Percentiles rank a stretch among this genome's conserved stretches.
These are phyloP conservation scores for Mycena leptocephala DNA, from an alignment of 768 basidiomycete genomes.

Conservation along the genomic window DNA sequence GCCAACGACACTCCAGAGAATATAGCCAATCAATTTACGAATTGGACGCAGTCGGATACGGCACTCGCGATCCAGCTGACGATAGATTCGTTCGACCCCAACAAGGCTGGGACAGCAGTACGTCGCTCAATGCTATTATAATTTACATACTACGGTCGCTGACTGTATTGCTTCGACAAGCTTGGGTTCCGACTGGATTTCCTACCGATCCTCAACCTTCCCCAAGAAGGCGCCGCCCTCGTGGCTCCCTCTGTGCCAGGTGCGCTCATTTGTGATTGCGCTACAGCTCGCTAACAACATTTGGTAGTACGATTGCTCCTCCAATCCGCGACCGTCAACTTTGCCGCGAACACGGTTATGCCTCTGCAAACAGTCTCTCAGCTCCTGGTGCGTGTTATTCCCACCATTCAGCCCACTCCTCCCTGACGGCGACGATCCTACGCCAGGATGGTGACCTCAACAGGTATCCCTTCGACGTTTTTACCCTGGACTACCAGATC, in stretches of 20 bases:
- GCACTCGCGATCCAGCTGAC: not conserved
- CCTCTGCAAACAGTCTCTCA: not conserved
- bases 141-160: not conserved
- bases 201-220: not conserved
- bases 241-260: not conserved
- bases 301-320: not conserved
- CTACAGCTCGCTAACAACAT: not conserved
- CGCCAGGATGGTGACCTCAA: slow-evolving; percentile 22
- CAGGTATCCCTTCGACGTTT: slow-evolving; percentile 21
- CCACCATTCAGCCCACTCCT: not conserved
- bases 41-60: not conserved
- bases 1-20: not conserved
- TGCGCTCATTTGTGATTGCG: not conserved
- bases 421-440: not conserved
- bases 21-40: not conserved
- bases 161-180: not conserved
- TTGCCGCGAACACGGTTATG: not conserved
- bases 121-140: not conserved
- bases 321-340: not conserved
- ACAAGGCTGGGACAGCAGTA: not conserved
- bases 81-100: slow-evolving; percentile 10
- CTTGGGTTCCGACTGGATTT: slow-evolving; percentile 9
- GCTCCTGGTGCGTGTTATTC: not conserved
- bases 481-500: not conserved
- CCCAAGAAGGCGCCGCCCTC: not conserved